Base-by-base conservation (phyloP, 2,329 filamentous ascomycete species). In the Scopulariopsis brevicaulis region DNA sequence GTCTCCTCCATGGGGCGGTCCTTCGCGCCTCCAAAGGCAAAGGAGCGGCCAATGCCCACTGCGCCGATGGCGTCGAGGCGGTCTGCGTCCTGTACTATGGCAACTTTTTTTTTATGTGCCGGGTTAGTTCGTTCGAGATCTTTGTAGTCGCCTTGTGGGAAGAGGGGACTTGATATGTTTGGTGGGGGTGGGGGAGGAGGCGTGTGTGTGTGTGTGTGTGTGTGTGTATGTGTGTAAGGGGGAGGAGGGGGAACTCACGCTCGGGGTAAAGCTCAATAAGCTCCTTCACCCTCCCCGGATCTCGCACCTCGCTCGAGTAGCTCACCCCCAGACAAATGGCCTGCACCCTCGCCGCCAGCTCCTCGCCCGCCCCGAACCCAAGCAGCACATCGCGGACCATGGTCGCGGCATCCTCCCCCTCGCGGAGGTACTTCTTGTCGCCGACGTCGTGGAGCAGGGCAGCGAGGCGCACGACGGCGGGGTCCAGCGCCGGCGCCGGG, bases 11-110 rank as follows among this genome's bases (percentile, higher is more conserved):
- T 73, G 51, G 76, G 79, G 25, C 75, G 73, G 4, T 70, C 69
- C 69, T 79, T 83, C 12, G 84, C 86, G 0, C 86, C 91, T 0
- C 87, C 83, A 68, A 84, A 96, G 4, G 71, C 66, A 63, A 74
- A 74, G 7, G 67, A 83, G 51, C 93, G 77, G 2, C 83, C 92
- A 59, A 96, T 85, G 0, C 93, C 93, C 34, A 96, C 82, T 0
- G 89, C 90, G 1, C 92, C 93, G 55, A 96, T 85, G 4, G 91
- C 89, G 72, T 97, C 93, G n/a, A 97, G 76, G 7, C 92, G 79
- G 73, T 96, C 93, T 4, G 92, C 92, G 70, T 96, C 93, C 72
- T 96, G 92, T 35, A 96, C 90, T 54, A 96, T 82, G 0, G 83
- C 91, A 37, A 74, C 66, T 63, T n/a, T n/a, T n/a, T n/a, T n/a